Evolutionary conservation across 1,139 yeast genomes (phyloP).

Genomic region (Scheffersomyces parashehatae): DNA sequence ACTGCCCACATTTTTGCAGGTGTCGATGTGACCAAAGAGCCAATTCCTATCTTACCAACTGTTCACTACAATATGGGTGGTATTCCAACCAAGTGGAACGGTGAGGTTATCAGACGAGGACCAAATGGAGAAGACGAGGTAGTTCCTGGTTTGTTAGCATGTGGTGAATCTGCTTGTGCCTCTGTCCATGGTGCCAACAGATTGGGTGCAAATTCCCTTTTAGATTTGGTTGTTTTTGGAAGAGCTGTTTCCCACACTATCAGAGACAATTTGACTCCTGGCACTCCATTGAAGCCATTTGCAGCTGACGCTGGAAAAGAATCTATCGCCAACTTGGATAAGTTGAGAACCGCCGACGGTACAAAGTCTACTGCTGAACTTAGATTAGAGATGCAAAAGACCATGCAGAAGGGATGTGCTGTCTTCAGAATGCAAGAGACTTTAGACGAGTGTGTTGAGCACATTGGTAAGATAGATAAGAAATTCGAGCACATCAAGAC

Average conservation of each 20-base stretch:
- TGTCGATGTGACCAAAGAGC: constrained; percentile 97
- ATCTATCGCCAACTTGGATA: constrained; percentile 86
- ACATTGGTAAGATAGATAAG: constrained; percentile 72
- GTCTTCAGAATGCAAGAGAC: constrained; percentile 93
- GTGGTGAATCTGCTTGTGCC: constrained; percentile 99
- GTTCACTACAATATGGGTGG: constrained; percentile 99
- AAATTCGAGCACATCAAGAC: constrained; percentile 68
- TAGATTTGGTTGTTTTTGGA: constrained; percentile 95
- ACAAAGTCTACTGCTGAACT: constrained; percentile 78
- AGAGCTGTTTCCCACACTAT: constrained; percentile 95
- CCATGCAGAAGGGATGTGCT: constrained; percentile 95
- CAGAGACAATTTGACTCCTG: constrained; percentile 79
- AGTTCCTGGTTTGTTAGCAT: constrained; percentile 90
- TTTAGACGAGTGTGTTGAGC: constrained; percentile 84
- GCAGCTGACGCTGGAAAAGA: constrained; percentile 84
- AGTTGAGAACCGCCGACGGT: constrained; percentile 80
- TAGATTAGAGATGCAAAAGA: constrained; percentile 86
- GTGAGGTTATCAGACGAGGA: constrained; percentile 83
- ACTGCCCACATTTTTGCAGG: constrained; percentile 98
- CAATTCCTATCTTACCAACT: constrained; percentile 95
- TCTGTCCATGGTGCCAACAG: constrained; percentile 99
- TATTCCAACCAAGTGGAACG: constrained; percentile 95
- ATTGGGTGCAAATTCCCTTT: constrained; percentile 93
- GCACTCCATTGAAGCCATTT: constrained; percentile 70
- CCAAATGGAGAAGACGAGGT: constrained; percentile 85